These are phyloP conservation scores for Phytopythium montanum DNA, from an alignment of 352 stramenopile genomes.

Conservation along the genomic window DNA sequence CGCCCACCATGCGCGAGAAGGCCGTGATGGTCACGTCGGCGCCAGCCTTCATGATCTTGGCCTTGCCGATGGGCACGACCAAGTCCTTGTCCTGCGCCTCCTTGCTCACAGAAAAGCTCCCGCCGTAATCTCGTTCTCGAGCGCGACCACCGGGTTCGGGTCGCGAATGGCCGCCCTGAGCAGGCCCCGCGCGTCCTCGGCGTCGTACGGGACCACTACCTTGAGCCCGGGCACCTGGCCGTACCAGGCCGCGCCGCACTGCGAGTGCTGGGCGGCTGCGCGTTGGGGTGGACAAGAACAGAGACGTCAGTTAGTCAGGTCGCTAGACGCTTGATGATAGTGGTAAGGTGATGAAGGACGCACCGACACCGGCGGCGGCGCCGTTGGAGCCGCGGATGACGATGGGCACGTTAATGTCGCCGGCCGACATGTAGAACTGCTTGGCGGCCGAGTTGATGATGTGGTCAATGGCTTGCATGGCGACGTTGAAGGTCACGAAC, in stretches of 20 bases:
- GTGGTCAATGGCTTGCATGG: constrained; percentile 99
- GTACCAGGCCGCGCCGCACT: constrained; percentile 99
- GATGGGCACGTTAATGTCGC: constrained; percentile 97
- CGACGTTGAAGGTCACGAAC: constrained; percentile 99
- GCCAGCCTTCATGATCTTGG: constrained; percentile 97
- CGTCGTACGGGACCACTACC: constrained; percentile 96
- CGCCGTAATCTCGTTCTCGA: constrained; percentile 99
- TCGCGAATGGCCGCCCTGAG: constrained; percentile 99
- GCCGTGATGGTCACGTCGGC: constrained; percentile 98
- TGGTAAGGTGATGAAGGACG: constrained; percentile 14
- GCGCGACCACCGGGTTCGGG: constrained; percentile 98
- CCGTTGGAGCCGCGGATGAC: constrained; percentile 99
- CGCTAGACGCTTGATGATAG: too few relatives aligned
- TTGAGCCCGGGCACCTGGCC: constrained; percentile 97
- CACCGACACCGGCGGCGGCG: constrained; percentile 94
- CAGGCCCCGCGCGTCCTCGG: constrained; percentile 97
- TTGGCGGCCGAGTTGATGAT: constrained; percentile 99
- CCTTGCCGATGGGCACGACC: constrained; percentile 97
- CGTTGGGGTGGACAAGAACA: background rate
- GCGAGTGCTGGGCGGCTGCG: constrained; percentile 96
- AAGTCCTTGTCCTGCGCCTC: constrained; percentile 98
- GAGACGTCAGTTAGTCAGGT: background rate
- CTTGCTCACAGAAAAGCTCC: constrained; percentile 96
- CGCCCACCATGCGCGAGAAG: constrained; percentile 96
- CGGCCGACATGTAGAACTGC: constrained; percentile 99